Conservation (phyloP, 169 alveolate genomes). For the Nephromyces sp. region DNA sequence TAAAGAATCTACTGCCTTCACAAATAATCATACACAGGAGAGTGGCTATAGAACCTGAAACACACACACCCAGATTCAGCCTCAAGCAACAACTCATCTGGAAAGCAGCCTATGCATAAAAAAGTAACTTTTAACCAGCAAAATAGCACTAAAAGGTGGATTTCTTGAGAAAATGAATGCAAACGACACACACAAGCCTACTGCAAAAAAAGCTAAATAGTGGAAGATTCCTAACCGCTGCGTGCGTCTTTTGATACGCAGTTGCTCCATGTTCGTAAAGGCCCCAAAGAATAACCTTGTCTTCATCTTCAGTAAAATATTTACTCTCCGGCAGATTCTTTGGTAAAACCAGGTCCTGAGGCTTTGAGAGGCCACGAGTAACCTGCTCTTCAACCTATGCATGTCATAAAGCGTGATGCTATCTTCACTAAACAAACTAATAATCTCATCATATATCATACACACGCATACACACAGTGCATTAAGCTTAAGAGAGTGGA, state of each 20-base stretch:
- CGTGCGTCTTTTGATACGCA: slow-evolving; percentile 10
- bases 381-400: slow-evolving; percentile 24
- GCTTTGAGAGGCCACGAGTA: slow-evolving; percentile 1
- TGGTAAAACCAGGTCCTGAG: slow-evolving; percentile 12
- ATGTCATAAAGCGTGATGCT: too few species aligned
- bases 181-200: neutral
- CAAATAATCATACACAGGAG: too few species aligned
- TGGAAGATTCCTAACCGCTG: slow-evolving; percentile 6
- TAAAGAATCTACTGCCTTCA: too few species aligned
- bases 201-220: neutral
- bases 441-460: neutral
- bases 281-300: slow-evolving; percentile 21
- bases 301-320: slow-evolving; percentile 15
- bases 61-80: too few species aligned
- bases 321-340: neutral
- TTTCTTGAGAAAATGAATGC: neutral
- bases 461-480: too few species aligned
- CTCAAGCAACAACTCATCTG: too few species aligned
- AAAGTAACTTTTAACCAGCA: neutral
- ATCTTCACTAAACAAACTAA: neutral
- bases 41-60: too few species aligned
- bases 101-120: neutral
- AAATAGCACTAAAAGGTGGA: neutral
- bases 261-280: slow-evolving; percentile 27
- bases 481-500: too few species aligned